Evolutionary conservation across 2,329 filamentous ascomycete species (phyloP).

Genomic region (Colletotrichum paranaense): DNA sequence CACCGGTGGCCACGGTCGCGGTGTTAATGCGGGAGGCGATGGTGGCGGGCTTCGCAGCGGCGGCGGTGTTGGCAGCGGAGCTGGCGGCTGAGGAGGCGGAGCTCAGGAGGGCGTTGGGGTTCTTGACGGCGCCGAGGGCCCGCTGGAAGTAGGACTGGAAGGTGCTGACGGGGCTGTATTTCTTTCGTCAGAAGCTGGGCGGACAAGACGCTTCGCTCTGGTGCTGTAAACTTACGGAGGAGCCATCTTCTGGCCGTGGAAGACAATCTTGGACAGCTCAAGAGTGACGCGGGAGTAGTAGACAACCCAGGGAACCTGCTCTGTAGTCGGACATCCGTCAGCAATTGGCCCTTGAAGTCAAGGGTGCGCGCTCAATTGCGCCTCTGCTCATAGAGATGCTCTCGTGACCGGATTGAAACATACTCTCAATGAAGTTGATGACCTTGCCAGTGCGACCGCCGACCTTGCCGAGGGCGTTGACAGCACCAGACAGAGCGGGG

Average conservation of each 20-base stretch:
- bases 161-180: slow-evolving; percentile 75
- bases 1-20: slow-evolving; percentile 77
- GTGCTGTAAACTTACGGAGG: slow-evolving; percentile 80
- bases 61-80: slow-evolving; percentile 61
- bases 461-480: slow-evolving; percentile 76
- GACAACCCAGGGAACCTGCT: slow-evolving; percentile 84
- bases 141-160: slow-evolving; percentile 91
- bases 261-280: slow-evolving; percentile 89
- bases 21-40: slow-evolving; percentile 64
- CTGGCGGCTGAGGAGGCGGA: slow-evolving; percentile 67
- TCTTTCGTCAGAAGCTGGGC: slow-evolving; percentile 17
- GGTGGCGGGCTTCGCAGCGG: slow-evolving; percentile 56
- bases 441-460: slow-evolving; percentile 86
- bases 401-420: slow-evolving; percentile 47
- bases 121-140: slow-evolving; percentile 75
- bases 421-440: slow-evolving; percentile 88
- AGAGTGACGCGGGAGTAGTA: slow-evolving; percentile 93
- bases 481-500: slow-evolving; percentile 79
- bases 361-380: not conserved
- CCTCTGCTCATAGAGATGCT: not conserved
- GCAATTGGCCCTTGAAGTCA: not conserved
- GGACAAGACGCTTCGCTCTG: slow-evolving; percentile 2
- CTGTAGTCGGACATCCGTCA: slow-evolving; percentile 57
- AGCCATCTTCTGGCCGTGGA: slow-evolving; percentile 88
- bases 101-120: slow-evolving; percentile 71